phyloP scores from a whole-genome alignment of 1,284 basidiomycete genomes.

The Microbotryum scabiosae region DNA sequence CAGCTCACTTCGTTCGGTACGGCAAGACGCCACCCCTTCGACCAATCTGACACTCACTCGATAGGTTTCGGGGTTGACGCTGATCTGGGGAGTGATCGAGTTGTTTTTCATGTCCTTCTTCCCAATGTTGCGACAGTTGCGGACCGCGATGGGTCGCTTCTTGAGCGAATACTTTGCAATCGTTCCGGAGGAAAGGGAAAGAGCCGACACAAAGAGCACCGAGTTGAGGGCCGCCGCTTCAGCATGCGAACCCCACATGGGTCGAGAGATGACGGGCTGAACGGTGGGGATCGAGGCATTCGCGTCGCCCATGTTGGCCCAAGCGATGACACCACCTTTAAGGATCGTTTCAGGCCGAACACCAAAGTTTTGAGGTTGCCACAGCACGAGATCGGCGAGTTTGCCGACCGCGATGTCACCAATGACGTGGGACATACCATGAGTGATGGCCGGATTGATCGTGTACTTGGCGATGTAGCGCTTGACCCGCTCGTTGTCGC shows the following conservation, averaged over 20 bases:
- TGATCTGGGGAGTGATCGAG: slow-evolving; percentile 66
- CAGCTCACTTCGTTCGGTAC: background rate
- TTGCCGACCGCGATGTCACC: slow-evolving; percentile 75
- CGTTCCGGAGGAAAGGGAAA: slow-evolving; percentile 57
- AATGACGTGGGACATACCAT: slow-evolving; percentile 80
- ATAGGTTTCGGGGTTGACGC: slow-evolving; percentile 87
- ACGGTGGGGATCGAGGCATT: slow-evolving; percentile 75
- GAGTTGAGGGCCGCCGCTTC: slow-evolving; percentile 70
- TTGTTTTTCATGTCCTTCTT: slow-evolving; percentile 97
- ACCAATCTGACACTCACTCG: slow-evolving; percentile 10
- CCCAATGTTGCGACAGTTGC: slow-evolving; percentile 61
- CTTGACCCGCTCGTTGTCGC: slow-evolving; percentile 92
- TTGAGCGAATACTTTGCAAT: slow-evolving; percentile 62
- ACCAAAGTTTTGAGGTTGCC: slow-evolving; percentile 89
- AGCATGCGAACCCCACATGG: slow-evolving; percentile 80
- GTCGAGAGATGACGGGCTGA: slow-evolving; percentile 72
- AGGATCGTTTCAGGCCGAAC: slow-evolving; percentile 83
- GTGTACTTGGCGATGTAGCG: slow-evolving; percentile 94
- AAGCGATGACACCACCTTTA: slow-evolving; percentile 88
- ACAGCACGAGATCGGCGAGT: slow-evolving; percentile 88
- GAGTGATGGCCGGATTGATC: slow-evolving; percentile 95
- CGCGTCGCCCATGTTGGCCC: slow-evolving; percentile 53
- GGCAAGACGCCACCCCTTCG: too few relatives aligned
- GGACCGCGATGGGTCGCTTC: slow-evolving; percentile 69
- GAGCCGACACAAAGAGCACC: slow-evolving; percentile 71